A percentile compares a stretch with the other conserved stretches of the same genome.
phyloP scores from a whole-genome alignment of 352 stramenopile genomes.

The Phytophthora multivora region DNA sequence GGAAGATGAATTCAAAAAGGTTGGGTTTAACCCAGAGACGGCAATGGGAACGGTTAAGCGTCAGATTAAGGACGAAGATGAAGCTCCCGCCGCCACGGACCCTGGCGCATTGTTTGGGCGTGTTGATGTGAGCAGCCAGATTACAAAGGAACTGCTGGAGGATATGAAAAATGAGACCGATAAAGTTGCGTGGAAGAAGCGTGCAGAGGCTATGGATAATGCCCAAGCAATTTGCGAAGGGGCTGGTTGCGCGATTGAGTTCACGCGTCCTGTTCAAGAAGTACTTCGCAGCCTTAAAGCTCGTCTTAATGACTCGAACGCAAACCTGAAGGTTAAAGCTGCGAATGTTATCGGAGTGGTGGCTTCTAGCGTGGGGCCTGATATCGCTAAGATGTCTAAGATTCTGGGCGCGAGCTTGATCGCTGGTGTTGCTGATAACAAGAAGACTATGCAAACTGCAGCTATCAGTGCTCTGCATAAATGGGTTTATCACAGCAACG shows the following conservation, averaged over 20 bases:
- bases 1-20: slow-evolving; percentile 83
- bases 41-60: slow-evolving; percentile 64
- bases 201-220: slow-evolving; percentile 77
- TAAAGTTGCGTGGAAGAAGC: slow-evolving; percentile 87
- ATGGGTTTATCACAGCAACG: slow-evolving; percentile 81
- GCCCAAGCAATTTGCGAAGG: slow-evolving; percentile 81
- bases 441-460: slow-evolving; percentile 87
- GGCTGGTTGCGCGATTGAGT: slow-evolving; percentile 79
- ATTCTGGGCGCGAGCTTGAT: slow-evolving; percentile 71
- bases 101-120: slow-evolving; percentile 70
- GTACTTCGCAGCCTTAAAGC: slow-evolving; percentile 77
- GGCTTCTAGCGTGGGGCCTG: slow-evolving; percentile 73
- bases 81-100: slow-evolving; percentile 45
- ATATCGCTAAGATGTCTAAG: slow-evolving; percentile 85
- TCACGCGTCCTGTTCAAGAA: slow-evolving; percentile 83
- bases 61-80: slow-evolving; percentile 73
- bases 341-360: slow-evolving; percentile 83
- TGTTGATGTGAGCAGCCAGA: slow-evolving; percentile 75
- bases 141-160: slow-evolving; percentile 87
- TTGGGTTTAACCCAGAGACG: slow-evolving; percentile 70
- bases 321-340: slow-evolving; percentile 88
- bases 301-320: slow-evolving; percentile 83
- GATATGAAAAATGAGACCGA: slow-evolving; percentile 88
- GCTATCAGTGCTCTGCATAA: slow-evolving; percentile 81
- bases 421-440: slow-evolving; percentile 83